Conservation (phyloP, 2,329 filamentous ascomycete species). For the Sporothrix pallida region DNA sequence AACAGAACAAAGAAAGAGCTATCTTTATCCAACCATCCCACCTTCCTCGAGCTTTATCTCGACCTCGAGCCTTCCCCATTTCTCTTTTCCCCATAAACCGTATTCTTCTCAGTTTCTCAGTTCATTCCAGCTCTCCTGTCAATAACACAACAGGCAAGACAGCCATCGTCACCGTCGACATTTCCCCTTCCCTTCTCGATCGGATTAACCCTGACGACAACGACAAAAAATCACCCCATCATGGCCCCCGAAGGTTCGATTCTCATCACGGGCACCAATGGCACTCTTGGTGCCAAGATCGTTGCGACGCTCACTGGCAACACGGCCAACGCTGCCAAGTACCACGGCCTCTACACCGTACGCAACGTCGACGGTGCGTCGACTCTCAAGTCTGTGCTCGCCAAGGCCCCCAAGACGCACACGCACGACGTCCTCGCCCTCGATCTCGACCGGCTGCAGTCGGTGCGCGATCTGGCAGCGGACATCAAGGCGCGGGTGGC, state of each 20-base stretch:
- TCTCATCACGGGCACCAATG: conserved; percentile 37
- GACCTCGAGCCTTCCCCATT: not conserved
- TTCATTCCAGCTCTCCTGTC: not conserved
- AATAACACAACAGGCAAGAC: not conserved
- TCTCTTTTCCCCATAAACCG: not conserved
- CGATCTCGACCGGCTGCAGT: conserved; percentile 35
- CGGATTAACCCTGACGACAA: not conserved
- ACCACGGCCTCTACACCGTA: conserved; percentile 36
- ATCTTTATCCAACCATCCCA: not conserved
- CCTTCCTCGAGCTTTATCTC: not conserved
- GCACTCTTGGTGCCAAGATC: conserved; percentile 35
- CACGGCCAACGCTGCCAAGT: conserved; percentile 15
- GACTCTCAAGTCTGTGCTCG: conserved; percentile 30
- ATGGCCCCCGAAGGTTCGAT: conserved; percentile 35
- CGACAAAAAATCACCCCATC: not conserved
- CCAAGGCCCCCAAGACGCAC: conserved; percentile 28
- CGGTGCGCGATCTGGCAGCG: conserved; percentile 36
- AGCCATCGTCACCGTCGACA: not conserved
- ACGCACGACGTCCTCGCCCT: conserved; percentile 36
- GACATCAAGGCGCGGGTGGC: conserved; percentile 37
- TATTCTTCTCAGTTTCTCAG: not conserved
- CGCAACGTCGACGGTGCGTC: conserved; percentile 31
- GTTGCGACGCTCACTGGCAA: conserved; percentile 26
- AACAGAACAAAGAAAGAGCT: conserved; percentile 1
- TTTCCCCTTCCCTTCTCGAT: too few species aligned